Base-by-base conservation (phyloP, 305 asterid species). In the Euphrasia arctica region DNA sequence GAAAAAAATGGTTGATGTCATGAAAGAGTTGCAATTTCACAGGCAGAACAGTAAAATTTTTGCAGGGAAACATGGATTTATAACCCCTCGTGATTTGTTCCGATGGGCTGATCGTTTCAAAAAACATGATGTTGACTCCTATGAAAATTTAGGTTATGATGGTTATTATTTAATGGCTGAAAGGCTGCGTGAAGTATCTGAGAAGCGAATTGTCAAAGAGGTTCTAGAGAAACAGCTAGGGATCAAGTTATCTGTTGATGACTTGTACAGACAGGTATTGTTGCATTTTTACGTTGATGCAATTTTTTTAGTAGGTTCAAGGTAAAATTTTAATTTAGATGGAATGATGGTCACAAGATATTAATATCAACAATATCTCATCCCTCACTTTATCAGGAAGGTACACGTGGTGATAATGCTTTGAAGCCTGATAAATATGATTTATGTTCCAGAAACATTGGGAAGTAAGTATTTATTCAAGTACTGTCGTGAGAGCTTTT, bases 51-150 rank as follows among this genome's bases (percentile, higher is more conserved):
- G 96, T 70, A 88, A 88, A 70, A 76, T 87, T 54, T 91, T 94
- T 88, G 96, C 99, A 77, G 99, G 99, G 60, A 94, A 91, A 79
- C 96, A 94, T 74, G 99, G 99, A 58, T 94, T 86, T 75, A 91
- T 94, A 64, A 94, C 98, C 43, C 99, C 98, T 42, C 95, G 99
- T 62, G 99, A 94, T 74, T 80, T 94, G 85, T 94, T 94, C 73
- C 82, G 99, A 28, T 94, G 99, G 99, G 98, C 97, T 54, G 79
- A 79, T 67, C 95, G 99, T 31, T 87, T 70, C 74, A 75, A 78
- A 71, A 60, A 45, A 67, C 80, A 69, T 67, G 90, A 25, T 1
- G 88, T 52, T n/a, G n/a, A 77, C 34, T 79, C 86, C 74, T 78
- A 84, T 56, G 94, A 88, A 71, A 96, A 88, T 76, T 78, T 94